Evolutionary conservation across 192 early-diverging fungal species (phyloP), one percentile per base, ranked within the genome.

Genomic region (Anaeromyces robustus): DNA sequence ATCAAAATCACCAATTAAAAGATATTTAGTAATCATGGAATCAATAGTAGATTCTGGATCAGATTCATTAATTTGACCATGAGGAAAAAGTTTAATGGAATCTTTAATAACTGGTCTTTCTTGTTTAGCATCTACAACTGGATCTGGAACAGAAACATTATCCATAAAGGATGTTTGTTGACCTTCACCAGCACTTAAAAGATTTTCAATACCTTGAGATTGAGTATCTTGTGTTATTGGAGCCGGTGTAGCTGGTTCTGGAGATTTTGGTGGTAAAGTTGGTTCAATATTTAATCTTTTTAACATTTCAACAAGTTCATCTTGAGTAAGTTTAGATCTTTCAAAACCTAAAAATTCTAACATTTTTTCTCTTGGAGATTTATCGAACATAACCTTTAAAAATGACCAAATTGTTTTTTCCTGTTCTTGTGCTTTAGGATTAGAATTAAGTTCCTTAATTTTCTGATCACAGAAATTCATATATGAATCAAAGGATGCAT

Each of bases 1-100:
- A 83, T 95, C 95, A 83, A 96, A 97, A 83, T 99, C 95, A 82
- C 98, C 96, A 37, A 96, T 84, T 12, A 98, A 88, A 30, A 98
- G 85, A 4, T 94, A 90, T 28, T 92, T 89, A 16, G 95, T 97
- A 78, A 99, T 92, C 52, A 95, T 85, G 26, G 88, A 89, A 79
- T 98, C 94, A 18, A 90, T 89, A 6, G 80, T 78, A 41, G 29
- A 29, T 37, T 30, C 30, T 80, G 43, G 5, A 78, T 94, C 94
- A 7, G 89, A 85, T 29, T 92, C 90, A 30, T 88, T 88, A 17
- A 89, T 85, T 26, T 86, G 87, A 78, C 89, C 91, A 30, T 89
- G 83, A 31, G 89, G 80, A 43, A 91, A 87, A 11, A 87, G 85
- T n/a, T 81, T 30, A 59, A 78, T 77, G 30, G 83, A 80, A 43